Base-by-base conservation (phyloP, 257 asterid genomes). In the Primulina huaijiensis region DNA sequence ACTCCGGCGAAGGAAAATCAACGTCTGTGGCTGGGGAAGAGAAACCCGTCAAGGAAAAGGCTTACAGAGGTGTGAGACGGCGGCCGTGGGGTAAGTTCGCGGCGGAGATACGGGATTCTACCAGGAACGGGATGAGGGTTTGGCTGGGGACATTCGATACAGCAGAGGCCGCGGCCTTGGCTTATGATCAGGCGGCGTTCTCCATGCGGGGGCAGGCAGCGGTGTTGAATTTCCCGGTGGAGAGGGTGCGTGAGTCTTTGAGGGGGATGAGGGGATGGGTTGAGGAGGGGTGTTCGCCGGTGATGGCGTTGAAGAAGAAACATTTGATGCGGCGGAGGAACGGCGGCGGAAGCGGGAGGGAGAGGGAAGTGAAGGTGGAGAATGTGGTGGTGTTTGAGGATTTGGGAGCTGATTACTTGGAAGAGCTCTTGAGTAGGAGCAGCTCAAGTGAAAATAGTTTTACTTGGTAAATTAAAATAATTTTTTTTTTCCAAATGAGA, bases 51-150 rank as follows among this genome's bases (percentile, higher is more conserved):
- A 67, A 77, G 67, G 84, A 79, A 11, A 77, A 80, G 43, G 33
- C 87, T 1, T 82, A 46, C 21, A 59, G 87, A 38, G 87, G 87
- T 4, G 87, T 82, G 0, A 52, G 87, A 9, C 85, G 87, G 17
- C 68, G 68, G 20, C 80, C 84, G 0, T 80, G 85, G 85, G 84
- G 84, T 12, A 80, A 65, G 73, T 80, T 53, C 5, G 84, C 81
- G 50, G 81, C 84, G 0, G 84, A 76, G 38, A 80, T 80, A 8
- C 67, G 85, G 68, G 85, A 80, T 25, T 80, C 85, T 2, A 74
- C 84, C 0, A 77, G 82, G 72, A 43, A 71, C 1, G 85, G 85
- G 9, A 4, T 0, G 10, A 80, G 85, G 70, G 85, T 80, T 52
- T 80, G 85, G 85, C 80, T 80, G 0, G 85, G 85, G 19, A 80